These are phyloP conservation scores for Pseudopithomyces maydicus DNA, from an alignment of 2,329 filamentous ascomycete species.

Conservation along the genomic window DNA sequence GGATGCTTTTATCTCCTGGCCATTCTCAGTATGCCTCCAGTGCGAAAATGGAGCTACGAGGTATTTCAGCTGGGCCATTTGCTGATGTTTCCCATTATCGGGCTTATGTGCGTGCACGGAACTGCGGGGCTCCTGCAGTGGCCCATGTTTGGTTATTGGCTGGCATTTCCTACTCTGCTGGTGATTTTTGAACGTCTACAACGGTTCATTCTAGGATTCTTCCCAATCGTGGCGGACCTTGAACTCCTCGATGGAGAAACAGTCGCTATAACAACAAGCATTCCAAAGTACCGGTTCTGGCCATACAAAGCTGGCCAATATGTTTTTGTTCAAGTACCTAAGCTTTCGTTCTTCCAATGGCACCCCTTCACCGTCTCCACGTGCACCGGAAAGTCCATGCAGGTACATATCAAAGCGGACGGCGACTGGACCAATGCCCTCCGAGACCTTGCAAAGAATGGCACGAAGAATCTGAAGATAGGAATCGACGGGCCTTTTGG, in stretches of 20 bases:
- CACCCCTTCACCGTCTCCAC: conserved; percentile 65
- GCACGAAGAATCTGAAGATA: conserved; percentile 49
- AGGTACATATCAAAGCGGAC: conserved; percentile 64
- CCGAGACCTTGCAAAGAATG: conserved; percentile 48
- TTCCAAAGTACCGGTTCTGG: conserved; percentile 57
- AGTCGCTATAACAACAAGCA: conserved; percentile 55
- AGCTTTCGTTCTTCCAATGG: conserved; percentile 62
- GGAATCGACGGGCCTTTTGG: conserved; percentile 64
- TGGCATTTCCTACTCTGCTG: conserved; percentile 59
- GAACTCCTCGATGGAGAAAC: conserved; percentile 60
- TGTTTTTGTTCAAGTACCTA: conserved; percentile 61
- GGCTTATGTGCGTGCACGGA: conserved; percentile 61
- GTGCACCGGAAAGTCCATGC: conserved; percentile 58
- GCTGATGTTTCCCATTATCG: conserved; percentile 64
- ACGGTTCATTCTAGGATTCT: conserved; percentile 56
- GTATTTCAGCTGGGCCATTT: conserved; percentile 63
- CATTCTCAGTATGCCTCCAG: conserved; percentile 55
- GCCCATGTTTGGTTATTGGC: conserved; percentile 63
- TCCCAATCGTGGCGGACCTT: conserved; percentile 54
- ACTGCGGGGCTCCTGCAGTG: conserved; percentile 57
- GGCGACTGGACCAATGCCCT: conserved; percentile 61
- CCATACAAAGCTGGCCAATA: conserved; percentile 63
- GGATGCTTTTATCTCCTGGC: conserved; percentile 57
- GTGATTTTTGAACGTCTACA: conserved; percentile 56
- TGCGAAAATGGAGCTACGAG: conserved; percentile 60